A percentile compares a stretch with the other conserved stretches of the same genome.
Conservation (phyloP, 495 filamentous ascomycete genomes). For the Neurospora sp. region DNA sequence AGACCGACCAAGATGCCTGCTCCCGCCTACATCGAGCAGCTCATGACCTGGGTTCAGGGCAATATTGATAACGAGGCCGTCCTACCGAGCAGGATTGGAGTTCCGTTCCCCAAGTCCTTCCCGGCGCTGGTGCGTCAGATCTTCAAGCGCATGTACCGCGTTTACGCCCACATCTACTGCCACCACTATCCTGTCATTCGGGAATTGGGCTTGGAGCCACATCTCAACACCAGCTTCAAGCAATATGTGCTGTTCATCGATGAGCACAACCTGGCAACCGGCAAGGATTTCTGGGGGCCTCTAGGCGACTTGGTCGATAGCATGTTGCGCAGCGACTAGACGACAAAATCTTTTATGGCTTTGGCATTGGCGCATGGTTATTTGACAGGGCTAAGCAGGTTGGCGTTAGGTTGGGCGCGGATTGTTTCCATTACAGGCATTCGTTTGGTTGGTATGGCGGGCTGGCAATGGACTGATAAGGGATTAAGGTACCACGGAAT, state of each 20-base stretch:
- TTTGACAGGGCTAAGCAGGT: neutral
- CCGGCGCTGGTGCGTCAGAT: constrained; percentile 78
- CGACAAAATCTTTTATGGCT: neutral
- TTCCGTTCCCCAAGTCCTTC: constrained; percentile 92
- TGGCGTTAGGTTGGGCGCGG: neutral
- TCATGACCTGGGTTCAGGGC: constrained; percentile 92
- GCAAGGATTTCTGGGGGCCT: constrained; percentile 98
- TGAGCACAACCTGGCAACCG: constrained; percentile 77
- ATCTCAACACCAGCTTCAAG: constrained; percentile 99
- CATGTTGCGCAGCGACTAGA: constrained; percentile 84
- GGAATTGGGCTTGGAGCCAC: constrained; percentile 88
- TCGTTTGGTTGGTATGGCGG: neutral
- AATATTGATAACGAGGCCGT: constrained; percentile 94
- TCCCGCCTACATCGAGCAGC: constrained; percentile 91
- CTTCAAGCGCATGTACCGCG: constrained; percentile 96
- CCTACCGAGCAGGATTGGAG: constrained; percentile 87
- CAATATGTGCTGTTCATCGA: constrained; percentile 97
- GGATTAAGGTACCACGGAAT: neutral
- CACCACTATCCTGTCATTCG: constrained; percentile 97
- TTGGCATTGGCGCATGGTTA: neutral
- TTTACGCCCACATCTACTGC: constrained; percentile 99
- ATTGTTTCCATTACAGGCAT: neutral
- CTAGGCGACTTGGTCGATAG: constrained; percentile 92
- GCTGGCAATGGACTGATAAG: neutral
- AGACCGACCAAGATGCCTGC: constrained; percentile 96